Base-by-base conservation (phyloP, 2,329 filamentous ascomycete genomes). In the Coccinonectria pachysandricola region DNA sequence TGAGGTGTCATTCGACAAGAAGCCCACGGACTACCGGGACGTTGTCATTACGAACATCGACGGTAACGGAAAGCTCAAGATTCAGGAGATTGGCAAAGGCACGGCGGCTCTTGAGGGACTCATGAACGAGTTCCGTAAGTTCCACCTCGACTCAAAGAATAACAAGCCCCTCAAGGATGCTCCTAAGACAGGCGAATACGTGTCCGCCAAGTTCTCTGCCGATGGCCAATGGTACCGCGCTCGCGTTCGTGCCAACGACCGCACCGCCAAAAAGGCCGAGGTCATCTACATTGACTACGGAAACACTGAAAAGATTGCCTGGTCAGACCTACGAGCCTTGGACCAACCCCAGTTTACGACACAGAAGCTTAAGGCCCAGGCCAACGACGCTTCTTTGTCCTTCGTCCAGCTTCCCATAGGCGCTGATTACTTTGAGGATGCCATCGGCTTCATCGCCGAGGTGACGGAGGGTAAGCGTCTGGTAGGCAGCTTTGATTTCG, bases 141-240 rank as follows among this genome's bases (percentile, higher is more conserved):
- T 95, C 68, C 87, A 98, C 57, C 52, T 88, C 28, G 86, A 85
- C 57, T 72, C 82, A 23, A 68, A 80, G 43, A 93, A 94, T 63
- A 79, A 71, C 48, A 73, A 75, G 34, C 63, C 81, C 10, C 67
- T 96, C 21, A 61, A 71, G 23, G 73, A 75, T 23, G 71, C 82
- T 12, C 88, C 91, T 35, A 95, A 95, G 66, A 75, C 84, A 1
- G 91, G 91, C 38, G 87, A 96, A 40, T 78, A 80, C 34, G 88
- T 98, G 14, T 81, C 88, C 2, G 88, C 88, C 46, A 81, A 83
- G 52, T 98, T 96, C 64, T 80, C 77, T 6, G 79, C 77, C 27
- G 91, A 98, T 50, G 75, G 79, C 33, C 76, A 91, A 43, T 98
- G 88, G 88, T 98, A 98, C 64, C 83, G 91, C 35, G 91, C 83